phyloP scores from a whole-genome alignment of 306 rosid species.

The Potentilla sterilis region DNA sequence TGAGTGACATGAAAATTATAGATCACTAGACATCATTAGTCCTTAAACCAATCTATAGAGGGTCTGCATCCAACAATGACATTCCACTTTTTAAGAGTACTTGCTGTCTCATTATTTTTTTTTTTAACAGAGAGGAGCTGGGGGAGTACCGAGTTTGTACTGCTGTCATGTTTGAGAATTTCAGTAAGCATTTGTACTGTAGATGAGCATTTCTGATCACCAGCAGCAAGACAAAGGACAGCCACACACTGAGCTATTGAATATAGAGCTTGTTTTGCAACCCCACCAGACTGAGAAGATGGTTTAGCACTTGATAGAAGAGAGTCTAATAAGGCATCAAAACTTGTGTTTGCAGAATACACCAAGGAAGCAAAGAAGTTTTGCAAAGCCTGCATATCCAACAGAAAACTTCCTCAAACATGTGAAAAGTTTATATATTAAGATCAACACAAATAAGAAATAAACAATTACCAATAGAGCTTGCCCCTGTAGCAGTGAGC shows the following conservation, averaged over 20 bases:
- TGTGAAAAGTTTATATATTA: constrained; percentile 20
- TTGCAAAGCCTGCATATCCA: constrained; percentile 74
- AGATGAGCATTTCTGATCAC: constrained; percentile 79
- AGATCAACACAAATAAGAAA: constrained; percentile 20
- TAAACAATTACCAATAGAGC: constrained; percentile 70
- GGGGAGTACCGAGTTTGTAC: constrained; percentile 69
- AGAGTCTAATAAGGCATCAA: constrained; percentile 84
- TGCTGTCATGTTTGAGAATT: constrained; percentile 79
- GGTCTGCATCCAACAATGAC: background rate
- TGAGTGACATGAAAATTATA: constrained; percentile 8
- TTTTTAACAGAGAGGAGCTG: background rate
- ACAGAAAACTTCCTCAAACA: constrained; percentile 24
- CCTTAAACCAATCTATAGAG: background rate
- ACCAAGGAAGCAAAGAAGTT: constrained; percentile 90
- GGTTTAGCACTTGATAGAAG: constrained; percentile 92
- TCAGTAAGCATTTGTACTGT: constrained; percentile 92
- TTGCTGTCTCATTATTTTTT: background rate
- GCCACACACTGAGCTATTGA: constrained; percentile 97
- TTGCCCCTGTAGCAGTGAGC: constrained; percentile 96
- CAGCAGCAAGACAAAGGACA: constrained; percentile 97
- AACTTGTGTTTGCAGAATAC: constrained; percentile 89
- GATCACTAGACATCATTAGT: background rate
- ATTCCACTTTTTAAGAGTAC: background rate
- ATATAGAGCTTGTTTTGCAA: constrained; percentile 95
- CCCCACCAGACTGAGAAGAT: constrained; percentile 92